These are phyloP conservation scores for Candida corydali DNA, from an alignment of 805 yeast species.

Conservation along the genomic window DNA sequence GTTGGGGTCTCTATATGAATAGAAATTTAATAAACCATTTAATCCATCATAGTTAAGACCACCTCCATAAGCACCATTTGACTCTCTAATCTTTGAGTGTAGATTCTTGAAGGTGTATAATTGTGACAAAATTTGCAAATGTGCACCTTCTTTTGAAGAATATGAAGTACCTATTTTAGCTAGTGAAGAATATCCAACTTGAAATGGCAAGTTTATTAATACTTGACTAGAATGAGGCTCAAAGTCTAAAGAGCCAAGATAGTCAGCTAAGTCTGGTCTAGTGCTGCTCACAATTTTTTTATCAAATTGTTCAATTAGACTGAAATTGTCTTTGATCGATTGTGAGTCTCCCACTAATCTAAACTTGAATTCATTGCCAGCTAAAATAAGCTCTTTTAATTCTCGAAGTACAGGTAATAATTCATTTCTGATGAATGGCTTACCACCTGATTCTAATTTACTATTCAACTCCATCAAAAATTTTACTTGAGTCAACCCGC, in stretches of 20 bases:
- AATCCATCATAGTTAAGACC: conserved; percentile 82
- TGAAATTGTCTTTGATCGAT: conserved; percentile 32
- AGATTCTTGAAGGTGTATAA: conserved; percentile 76
- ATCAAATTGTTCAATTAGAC: conserved; percentile 30
- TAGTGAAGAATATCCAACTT: conserved; percentile 76
- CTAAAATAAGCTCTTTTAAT: conserved; percentile 40
- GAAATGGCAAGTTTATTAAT: conserved; percentile 74
- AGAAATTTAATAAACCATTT: conserved; percentile 75
- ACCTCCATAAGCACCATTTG: conserved; percentile 98
- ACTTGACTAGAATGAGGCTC: conserved; percentile 24
- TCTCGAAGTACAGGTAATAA: conserved; percentile 61
- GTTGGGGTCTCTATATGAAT: conserved; percentile 93
- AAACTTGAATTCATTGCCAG: conserved; percentile 35
- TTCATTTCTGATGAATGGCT: conserved; percentile 35
- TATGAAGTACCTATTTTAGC: conserved; percentile 67
- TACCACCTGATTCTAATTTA: conserved; percentile 40
- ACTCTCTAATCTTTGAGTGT: conserved; percentile 87
- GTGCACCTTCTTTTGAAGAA: conserved; percentile 71
- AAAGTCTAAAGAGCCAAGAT: conserved; percentile 18
- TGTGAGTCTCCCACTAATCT: conserved; percentile 58
- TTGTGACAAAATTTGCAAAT: conserved; percentile 77
- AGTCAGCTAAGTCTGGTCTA: conserved; percentile 5
- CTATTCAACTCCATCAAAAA: conserved; percentile 59
- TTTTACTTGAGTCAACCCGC: conserved; percentile 76
- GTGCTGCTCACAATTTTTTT: conserved; percentile 7